Evolutionary conservation across 2,329 filamentous ascomycete genomes (phyloP), one percentile per base, ranked within the genome.

Genomic region (Trichoderma sp.): DNA sequence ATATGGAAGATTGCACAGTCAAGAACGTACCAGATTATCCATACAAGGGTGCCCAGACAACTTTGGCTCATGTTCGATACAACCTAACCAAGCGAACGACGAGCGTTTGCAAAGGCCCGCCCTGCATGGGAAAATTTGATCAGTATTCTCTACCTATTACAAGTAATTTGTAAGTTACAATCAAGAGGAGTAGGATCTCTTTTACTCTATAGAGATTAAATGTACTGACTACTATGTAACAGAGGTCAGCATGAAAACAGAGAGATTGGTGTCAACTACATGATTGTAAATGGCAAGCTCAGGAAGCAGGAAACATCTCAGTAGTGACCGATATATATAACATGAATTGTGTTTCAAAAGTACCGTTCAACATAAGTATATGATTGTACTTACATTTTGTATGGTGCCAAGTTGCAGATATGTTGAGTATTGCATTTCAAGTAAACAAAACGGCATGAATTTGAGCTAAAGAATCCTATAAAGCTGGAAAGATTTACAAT

Each of bases 41-140:
- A 12, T 73, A 65, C 34, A 53, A 56, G 15, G 53, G 60, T n/a
- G 47, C 57, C 28, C 47, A 53, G 30, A 69, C 62, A 24, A 73
- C 73, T 6, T 24, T 73, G 8, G 71, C 65, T n/a, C 51, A 64
- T 26, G 61, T 73, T 7, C 21, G 60, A 32, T 73, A 73, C 43
- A 70, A 73, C 61, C n/a, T 73, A 24, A 73, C 73, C 28, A 60
- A 70, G 61, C 47, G 66, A 28, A 71, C 56, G 9, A 43, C 66
- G 24, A 73, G 71, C 3, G 71, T 73, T 39, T 73, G 66, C 58
- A 73, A 73, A 24, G 66, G 71, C 3, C 71, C 43, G 43, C 43
- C 43, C 4, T 51, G 43, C n/a, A 51, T 51, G n/a, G 43, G 43
- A 4, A 11, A 11, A 11, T 51, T 51, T 51, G 9, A 11, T 5